Evolutionary conservation across 2,329 filamentous ascomycete species (phyloP), one percentile per base, ranked within the genome.

Genomic region (Claviceps quebecensis): DNA sequence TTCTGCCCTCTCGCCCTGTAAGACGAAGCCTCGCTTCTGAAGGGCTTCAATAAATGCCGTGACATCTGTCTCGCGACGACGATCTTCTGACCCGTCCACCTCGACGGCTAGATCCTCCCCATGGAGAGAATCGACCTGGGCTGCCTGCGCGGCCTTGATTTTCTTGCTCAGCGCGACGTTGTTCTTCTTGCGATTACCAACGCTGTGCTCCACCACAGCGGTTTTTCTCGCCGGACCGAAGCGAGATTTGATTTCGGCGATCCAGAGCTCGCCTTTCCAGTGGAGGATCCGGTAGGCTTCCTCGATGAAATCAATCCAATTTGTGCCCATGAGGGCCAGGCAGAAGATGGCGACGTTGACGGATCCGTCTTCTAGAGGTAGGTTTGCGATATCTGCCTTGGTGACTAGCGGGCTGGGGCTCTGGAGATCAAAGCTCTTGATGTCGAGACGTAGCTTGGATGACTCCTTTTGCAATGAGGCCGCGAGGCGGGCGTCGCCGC

Each of bases 311-410:
- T 88, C 83, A 50, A 95, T 78, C 91, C 93, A 98, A 71, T 98
- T 98, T 51, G 93, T 98, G 63, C 93, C 93, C 93, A 98, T 98
- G 53, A 98, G 79, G 48, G 91, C 93, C 36, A 98, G 77, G 67
- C 93, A 98, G 73, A 97, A 97, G 58, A 98, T 83, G 47, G 87
- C 87, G 5, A 98, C 76, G 66, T 98, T 89, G 55, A 89, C 82
- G 55, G 78, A 81, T 45, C 81, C 83, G 58, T 90, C 82, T 5
- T 73, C 72, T 0, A 95, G 71, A 0, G 91, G 91, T 1, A 98
- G 72, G 54, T 84, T 78, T 34, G 89, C 84, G 49, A 97, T 93
- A 68, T 98, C 93, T 14, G 93, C 89, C 55, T 84, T 81, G 1
- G 87, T 95, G 56, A 98, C 86, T 19, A 89, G 77, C 17, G 80